Evolutionary conservation across 345 rosid genomes (phyloP).

Genomic region (Citrus unshiu): DNA sequence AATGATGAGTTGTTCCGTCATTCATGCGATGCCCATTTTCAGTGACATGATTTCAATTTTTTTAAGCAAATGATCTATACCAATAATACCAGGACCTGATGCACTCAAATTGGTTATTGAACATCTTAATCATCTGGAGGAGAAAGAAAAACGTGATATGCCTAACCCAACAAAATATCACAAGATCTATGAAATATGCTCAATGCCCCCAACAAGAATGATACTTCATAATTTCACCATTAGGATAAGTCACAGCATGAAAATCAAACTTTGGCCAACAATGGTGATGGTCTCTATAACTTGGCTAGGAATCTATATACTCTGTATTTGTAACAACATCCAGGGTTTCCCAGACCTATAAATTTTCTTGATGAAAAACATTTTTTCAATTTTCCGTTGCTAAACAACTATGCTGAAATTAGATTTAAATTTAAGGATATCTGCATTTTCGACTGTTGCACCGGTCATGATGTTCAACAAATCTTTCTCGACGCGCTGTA

Average conservation of each 20-base stretch:
- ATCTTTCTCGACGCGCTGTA: slow-evolving; percentile 83
- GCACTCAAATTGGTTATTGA: background rate
- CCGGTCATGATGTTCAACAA: slow-evolving; percentile 90
- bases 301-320: background rate
- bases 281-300: background rate
- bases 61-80: background rate
- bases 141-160: background rate
- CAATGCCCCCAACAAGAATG: too few relatives aligned
- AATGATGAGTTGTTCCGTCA: background rate
- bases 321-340: background rate
- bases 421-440: slow-evolving; percentile 43
- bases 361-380: background rate
- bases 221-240: background rate
- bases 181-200: background rate
- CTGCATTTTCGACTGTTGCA: slow-evolving; percentile 69
- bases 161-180: background rate
- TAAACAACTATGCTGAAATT: background rate
- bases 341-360: background rate
- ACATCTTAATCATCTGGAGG: background rate
- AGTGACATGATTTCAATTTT: background rate
- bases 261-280: background rate
- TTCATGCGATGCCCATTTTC: background rate
- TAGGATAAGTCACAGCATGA: background rate
- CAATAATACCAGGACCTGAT: too few relatives aligned
- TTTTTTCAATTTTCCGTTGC: background rate